Percentiles rank a stretch among this genome's conserved stretches.
Evolutionary conservation across 495 filamentous ascomycete genomes (phyloP).

Genomic region (Penicillium ochrochloron): DNA sequence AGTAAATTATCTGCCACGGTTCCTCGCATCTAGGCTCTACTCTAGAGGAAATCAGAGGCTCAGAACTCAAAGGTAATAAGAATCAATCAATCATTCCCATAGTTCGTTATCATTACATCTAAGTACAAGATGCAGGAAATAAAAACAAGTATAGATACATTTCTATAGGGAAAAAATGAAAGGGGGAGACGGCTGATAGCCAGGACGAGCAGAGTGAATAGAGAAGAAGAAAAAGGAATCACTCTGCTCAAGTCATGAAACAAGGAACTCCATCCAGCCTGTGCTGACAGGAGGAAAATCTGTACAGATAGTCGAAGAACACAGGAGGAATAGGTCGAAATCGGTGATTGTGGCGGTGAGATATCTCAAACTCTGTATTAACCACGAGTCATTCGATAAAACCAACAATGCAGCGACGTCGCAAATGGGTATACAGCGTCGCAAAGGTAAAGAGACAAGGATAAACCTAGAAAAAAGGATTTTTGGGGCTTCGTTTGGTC

Average conservation of each 20-base stretch:
- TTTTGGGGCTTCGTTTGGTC: slow-evolving; percentile 19
- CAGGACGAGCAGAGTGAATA: background rate
- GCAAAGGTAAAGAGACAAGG: slow-evolving; percentile 12
- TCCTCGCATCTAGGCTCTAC: too few species aligned
- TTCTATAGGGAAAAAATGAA: background rate
- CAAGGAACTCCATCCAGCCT: background rate
- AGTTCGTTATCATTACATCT: slow-evolving; percentile 6
- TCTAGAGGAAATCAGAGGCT: background rate
- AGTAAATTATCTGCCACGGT: too few species aligned
- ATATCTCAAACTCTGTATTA: slow-evolving; percentile 6
- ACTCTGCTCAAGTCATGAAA: slow-evolving; percentile 5
- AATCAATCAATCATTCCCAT: background rate
- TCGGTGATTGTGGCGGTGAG: background rate
- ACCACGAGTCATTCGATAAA: slow-evolving; percentile 8
- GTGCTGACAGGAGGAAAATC: background rate
- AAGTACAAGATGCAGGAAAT: background rate
- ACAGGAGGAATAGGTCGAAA: background rate
- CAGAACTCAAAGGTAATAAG: background rate
- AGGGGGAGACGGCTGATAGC: slow-evolving; percentile 7
- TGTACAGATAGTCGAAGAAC: slow-evolving; percentile 7
- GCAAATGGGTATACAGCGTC: slow-evolving; percentile 34
- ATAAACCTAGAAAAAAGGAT: slow-evolving; percentile 5
- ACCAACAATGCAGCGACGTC: slow-evolving; percentile 12
- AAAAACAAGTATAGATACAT: slow-evolving; percentile 8
- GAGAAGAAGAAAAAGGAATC: background rate